Evolutionary conservation across 1,284 basidiomycete species (phyloP), one percentile per base, ranked within the genome.

Genomic region (Sanghuangporus sanghuang): DNA sequence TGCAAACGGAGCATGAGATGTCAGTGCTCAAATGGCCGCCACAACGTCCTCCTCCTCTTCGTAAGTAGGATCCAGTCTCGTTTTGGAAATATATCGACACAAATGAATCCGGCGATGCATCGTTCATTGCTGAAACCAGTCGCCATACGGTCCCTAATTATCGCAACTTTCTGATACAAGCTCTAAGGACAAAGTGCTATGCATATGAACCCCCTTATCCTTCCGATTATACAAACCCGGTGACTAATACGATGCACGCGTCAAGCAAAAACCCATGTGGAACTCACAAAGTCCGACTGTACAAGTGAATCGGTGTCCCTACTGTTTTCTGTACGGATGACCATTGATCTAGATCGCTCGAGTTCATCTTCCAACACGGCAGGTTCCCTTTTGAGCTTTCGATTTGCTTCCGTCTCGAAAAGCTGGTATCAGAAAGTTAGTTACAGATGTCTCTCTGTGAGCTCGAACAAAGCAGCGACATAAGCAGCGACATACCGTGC

Each of bases 331-430:
- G 27, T 38, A 14, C 61, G 54, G 7, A 62, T 55, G 35, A 57
- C 38, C 55, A 62, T 55, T 35, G 61, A 48, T 6, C 55, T 27
- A 16, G 35, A 6, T 11, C 46, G 14, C 46, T 57, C 61, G 23
- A 64, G 40, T 35, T 64, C 63, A 18, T 44, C 36, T 16, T 64
- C 63, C 6, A 60, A 11, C 1, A 87, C 69, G 4, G 92, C 87
- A 0, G 95, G 93, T 61, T 93, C 87, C 69, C 86, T 89, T 73
- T 87, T 92, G 58, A 97, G 87, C 67, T 85, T 90, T 57, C 93
- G 81, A 64, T 85, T 87, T 21, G 81, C 79, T 72, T 98, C 96
- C 1, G 91, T 92, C 58, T 96, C 93, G 68, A 97, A 92, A 39
- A 98, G 80, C 92, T 96, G 71, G 60, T 14, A 38, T 46, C 57